Conservation (phyloP, 2,329 filamentous ascomycete genomes). For the Fusarium penzigii region DNA sequence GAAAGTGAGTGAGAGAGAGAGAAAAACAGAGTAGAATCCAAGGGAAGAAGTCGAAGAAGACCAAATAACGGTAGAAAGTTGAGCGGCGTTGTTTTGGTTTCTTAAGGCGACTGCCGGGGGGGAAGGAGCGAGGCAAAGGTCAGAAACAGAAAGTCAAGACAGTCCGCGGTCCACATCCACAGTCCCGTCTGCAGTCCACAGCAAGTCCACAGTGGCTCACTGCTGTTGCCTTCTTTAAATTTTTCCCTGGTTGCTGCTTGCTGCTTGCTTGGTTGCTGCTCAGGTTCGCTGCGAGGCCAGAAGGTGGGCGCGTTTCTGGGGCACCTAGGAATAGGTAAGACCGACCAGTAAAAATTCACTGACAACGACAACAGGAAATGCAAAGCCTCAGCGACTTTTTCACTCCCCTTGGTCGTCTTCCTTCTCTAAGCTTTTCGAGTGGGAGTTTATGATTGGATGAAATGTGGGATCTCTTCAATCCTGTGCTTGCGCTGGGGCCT, state of each 20-base stretch:
- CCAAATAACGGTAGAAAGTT: neutral
- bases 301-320: conserved; percentile 18
- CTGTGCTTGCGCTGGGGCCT: neutral
- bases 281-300: neutral
- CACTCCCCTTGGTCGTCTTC: neutral
- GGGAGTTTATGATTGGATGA: neutral
- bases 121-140: conserved; percentile 17
- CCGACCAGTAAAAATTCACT: neutral
- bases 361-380: conserved; percentile 11
- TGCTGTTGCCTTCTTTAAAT: neutral
- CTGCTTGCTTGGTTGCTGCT: neutral
- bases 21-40: conserved; percentile 25
- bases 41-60: conserved; percentile 19
- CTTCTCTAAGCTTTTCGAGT: neutral
- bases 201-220: conserved; percentile 16
- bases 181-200: neutral
- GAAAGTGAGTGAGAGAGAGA: conserved; percentile 12
- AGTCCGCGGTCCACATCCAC: no score
- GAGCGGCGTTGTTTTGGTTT: conserved; percentile 23
- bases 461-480: neutral
- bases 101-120: conserved; percentile 23
- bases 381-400: conserved; percentile 7
- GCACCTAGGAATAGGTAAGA: neutral
- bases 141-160: neutral
- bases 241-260: no score